These are phyloP conservation scores for Beauveria caledonica DNA, from an alignment of 2,329 filamentous ascomycete species.

Conservation along the genomic window DNA sequence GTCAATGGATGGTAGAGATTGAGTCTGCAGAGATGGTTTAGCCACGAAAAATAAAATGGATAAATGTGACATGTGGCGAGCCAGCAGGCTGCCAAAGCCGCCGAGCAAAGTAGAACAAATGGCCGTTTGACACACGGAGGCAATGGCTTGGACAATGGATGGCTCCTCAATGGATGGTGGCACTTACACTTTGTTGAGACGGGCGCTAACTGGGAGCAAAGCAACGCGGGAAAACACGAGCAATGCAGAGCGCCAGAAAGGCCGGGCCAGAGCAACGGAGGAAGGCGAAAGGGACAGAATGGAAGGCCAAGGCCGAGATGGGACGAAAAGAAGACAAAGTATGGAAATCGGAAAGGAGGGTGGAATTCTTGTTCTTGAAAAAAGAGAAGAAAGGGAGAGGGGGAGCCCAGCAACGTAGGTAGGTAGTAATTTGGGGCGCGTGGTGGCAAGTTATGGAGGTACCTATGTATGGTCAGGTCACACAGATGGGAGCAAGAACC, in stretches of 20 bases:
- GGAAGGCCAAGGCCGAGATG: not conserved
- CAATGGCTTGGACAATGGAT: not conserved
- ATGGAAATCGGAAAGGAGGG: not conserved
- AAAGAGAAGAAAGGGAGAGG: not conserved
- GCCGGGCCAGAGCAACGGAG: not conserved
- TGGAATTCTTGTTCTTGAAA: not conserved
- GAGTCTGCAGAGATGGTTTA: not conserved
- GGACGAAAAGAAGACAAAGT: not conserved
- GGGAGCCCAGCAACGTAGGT: slow-evolving; percentile 8
- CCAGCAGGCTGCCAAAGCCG: not conserved
- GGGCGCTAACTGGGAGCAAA: not conserved
- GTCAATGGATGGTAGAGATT: not conserved
- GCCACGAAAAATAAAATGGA: not conserved
- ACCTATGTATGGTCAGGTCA: not conserved
- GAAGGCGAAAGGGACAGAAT: slow-evolving; percentile 7
- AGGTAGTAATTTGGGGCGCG: slow-evolving; percentile 3
- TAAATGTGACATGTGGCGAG: not conserved
- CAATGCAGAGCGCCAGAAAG: not conserved
- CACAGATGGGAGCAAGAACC: slow-evolving; percentile 3
- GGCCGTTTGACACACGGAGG: not conserved
- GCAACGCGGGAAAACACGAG: not conserved
- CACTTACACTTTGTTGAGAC: slow-evolving; percentile 9
- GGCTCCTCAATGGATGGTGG: not conserved
- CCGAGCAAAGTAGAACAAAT: not conserved
- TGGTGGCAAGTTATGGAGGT: not conserved